These are phyloP conservation scores for Thuidium tamariscinum DNA, from an alignment of 225 moss, liverwort and hornwort species.

Conservation along the genomic window DNA sequence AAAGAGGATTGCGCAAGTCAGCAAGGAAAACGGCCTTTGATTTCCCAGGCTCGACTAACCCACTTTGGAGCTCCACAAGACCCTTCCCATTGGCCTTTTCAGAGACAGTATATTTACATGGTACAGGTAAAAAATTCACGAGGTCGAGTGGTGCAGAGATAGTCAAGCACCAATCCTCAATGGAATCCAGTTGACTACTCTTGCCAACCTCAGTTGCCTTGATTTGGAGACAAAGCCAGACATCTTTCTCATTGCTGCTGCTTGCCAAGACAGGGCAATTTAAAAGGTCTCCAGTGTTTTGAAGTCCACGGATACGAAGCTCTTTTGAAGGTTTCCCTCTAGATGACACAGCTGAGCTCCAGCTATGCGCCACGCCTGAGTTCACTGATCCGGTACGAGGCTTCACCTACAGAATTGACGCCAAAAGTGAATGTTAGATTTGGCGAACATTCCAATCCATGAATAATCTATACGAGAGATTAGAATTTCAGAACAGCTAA, in stretches of 20 bases:
- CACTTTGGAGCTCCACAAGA: slow-evolving; percentile 46
- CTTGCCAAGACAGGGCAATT: slow-evolving; percentile 32
- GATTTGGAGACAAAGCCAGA: slow-evolving; percentile 82
- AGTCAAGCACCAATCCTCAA: slow-evolving; percentile 67
- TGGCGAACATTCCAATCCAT: not conserved
- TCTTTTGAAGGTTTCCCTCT: slow-evolving; percentile 36
- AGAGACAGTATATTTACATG: slow-evolving; percentile 59
- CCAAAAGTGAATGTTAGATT: not conserved
- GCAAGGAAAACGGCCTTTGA: slow-evolving; percentile 46
- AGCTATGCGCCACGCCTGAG: slow-evolving; percentile 24
- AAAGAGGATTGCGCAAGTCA: slow-evolving; percentile 52
- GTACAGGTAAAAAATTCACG: slow-evolving; percentile 59
- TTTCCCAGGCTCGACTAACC: slow-evolving; percentile 51
- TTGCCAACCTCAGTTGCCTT: slow-evolving; percentile 62
- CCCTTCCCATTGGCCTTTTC: slow-evolving; percentile 42
- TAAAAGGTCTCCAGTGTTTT: slow-evolving; percentile 57
- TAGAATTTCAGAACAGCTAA: not conserved
- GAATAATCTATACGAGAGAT: not conserved
- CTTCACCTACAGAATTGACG: slow-evolving; percentile 37
- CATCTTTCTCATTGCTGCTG: slow-evolving; percentile 44
- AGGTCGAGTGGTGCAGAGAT: slow-evolving; percentile 72
- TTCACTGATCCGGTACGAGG: slow-evolving; percentile 35
- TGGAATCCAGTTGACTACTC: slow-evolving; percentile 45
- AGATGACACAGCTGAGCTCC: slow-evolving; percentile 63
- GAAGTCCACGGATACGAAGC: slow-evolving; percentile 54